phyloP scores from a whole-genome alignment of 352 stramenopile species.

The Phytophthora pinifolia region DNA sequence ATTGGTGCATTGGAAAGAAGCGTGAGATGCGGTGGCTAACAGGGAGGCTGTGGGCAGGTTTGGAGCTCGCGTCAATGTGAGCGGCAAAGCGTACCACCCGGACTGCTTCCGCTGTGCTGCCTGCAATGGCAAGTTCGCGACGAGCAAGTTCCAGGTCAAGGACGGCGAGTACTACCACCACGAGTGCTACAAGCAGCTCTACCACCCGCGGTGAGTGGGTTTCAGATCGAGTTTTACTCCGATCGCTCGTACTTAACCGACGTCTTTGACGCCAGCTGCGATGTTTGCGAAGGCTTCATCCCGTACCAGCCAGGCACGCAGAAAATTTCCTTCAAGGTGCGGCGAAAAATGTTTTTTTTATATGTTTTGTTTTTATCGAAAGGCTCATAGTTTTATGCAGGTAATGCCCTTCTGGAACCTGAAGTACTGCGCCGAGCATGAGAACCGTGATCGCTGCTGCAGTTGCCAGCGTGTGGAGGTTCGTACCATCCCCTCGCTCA shows the following conservation, averaged over 20 bases:
- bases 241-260: background rate
- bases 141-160: conserved; percentile 50
- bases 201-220: conserved; percentile 46
- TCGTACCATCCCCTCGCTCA: conserved; percentile 1
- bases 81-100: conserved; percentile 44
- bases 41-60: conserved; percentile 15
- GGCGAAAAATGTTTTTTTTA: too few relatives aligned
- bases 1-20: conserved; percentile 1
- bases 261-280: conserved; percentile 35
- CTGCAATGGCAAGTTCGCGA: conserved; percentile 41
- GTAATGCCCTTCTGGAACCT: conserved; percentile 66
- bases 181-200: conserved; percentile 67
- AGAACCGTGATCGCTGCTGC: conserved; percentile 65
- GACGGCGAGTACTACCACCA: conserved; percentile 67
- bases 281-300: conserved; percentile 63
- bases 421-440: conserved; percentile 63
- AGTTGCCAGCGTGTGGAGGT: conserved; percentile 75
- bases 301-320: conserved; percentile 45
- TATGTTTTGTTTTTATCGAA: background rate
- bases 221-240: background rate
- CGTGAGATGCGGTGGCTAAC: background rate
- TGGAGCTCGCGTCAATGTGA: conserved; percentile 37
- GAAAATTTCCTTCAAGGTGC: conserved; percentile 59
- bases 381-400: conserved; percentile 17
- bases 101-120: conserved; percentile 52